Evolutionary conservation across 345 rosid genomes (phyloP), one percentile per base, ranked within the genome.

Genomic region (Draba incana): DNA sequence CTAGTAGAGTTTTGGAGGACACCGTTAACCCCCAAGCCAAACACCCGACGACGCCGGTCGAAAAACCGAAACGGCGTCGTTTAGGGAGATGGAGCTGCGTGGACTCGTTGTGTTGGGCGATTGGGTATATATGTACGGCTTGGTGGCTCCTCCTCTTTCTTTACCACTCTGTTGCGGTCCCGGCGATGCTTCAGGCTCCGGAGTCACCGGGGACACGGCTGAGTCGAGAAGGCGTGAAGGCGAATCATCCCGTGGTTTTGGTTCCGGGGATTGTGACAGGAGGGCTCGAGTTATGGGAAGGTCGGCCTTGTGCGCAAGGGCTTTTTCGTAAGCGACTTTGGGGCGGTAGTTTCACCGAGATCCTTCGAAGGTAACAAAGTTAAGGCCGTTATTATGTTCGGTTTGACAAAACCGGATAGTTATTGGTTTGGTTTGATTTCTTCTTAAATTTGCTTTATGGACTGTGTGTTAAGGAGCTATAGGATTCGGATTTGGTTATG

Each of bases 281-380:
- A 3, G 92, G 88, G 48, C 86, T 86, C 0, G 92, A 90, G 83
- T 81, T 88, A 7, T 90, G 92, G 90, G 89, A 88, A 68, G 92
- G 97, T 45, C 80, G 62, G 78, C 86, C 90, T 66, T 86, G 89
- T 50, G 80, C 88, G 2, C 84, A 86, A 57, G 92, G 90, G 39
- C 83, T 88, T 68, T 90, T 88, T 38, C 79, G 92, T n/a, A 81
- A 84, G 56, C 75, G 90, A 41, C 90, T 90, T 62, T 86, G 87
- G 97, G 90, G 86, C 4, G 92, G 90, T 53, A 72, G 84, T 80
- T 85, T 90, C 78, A 44, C 84, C 30, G 88, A 86, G 64, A 64
- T 86, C 65, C 70, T 86, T 67, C 80, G 57, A 65, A 83, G 97
- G 97, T 86, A 71, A 69, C n/a, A 5, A 62, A 12, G 31, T 2